These are phyloP conservation scores for Tetrahymena malaccensis DNA, from an alignment of 73 alveolate genomes.

Conservation along the genomic window DNA sequence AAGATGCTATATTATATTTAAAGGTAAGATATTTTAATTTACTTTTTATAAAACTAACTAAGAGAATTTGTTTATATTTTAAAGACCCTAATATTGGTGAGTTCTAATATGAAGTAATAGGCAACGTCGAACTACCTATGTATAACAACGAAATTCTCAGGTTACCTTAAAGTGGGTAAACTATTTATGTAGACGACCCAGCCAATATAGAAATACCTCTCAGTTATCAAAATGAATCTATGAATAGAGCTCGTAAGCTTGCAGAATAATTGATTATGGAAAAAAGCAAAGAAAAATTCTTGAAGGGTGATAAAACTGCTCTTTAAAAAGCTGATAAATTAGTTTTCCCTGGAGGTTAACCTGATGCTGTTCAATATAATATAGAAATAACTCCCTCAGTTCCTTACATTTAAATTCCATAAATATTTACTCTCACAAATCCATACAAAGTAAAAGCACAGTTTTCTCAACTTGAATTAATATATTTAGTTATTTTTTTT, in stretches of 20 bases:
- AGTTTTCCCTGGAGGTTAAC: neutral
- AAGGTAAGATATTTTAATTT: neutral
- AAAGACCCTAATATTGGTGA: slow-evolving; percentile 79
- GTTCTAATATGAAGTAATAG: slow-evolving; percentile 26
- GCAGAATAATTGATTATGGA: slow-evolving; percentile 6
- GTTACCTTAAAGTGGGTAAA: slow-evolving; percentile 11
- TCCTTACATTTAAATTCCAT: neutral
- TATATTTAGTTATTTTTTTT: neutral
- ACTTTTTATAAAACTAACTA: neutral
- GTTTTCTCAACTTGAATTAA: neutral
- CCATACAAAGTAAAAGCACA: neutral
- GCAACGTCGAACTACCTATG: slow-evolving; percentile 29
- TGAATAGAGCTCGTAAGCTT: slow-evolving; percentile 18
- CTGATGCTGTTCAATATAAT: neutral
- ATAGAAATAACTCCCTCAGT: neutral
- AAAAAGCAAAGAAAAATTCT: slow-evolving; percentile 18
- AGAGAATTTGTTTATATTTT: too few relatives aligned
- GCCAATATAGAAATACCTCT: neutral
- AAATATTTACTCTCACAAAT: neutral
- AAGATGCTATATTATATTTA: slow-evolving; percentile 80
- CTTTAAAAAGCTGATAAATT: neutral
- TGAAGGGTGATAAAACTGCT: slow-evolving; percentile 29
- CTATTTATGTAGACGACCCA: slow-evolving; percentile 21
- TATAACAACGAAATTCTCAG: slow-evolving; percentile 3
- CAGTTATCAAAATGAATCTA: slow-evolving; percentile 17